These are phyloP conservation scores for Persicaria tinctoria DNA, from an alignment of 148 eudicot genomes.

Conservation along the genomic window DNA sequence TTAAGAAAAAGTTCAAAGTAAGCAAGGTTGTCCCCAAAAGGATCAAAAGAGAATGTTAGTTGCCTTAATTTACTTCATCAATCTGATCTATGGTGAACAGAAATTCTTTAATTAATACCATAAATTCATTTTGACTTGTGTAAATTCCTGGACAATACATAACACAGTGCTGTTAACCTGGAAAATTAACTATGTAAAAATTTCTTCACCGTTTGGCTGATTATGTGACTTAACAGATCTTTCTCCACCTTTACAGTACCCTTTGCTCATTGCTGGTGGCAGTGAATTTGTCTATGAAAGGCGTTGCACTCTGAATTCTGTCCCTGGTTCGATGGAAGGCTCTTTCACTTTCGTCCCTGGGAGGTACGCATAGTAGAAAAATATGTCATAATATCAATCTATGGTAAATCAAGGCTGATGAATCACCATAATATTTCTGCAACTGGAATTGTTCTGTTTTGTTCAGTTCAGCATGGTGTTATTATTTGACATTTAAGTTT, in stretches of 20 bases:
- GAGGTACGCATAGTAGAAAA: slow-evolving; percentile 39
- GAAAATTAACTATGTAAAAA: neutral
- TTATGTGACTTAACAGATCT: neutral
- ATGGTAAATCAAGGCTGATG: neutral
- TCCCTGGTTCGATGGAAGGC: slow-evolving; percentile 74
- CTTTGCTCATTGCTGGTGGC: slow-evolving; percentile 59
- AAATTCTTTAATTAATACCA: neutral
- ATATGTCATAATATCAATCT: neutral
- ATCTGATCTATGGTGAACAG: too few species aligned
- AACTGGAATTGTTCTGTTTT: neutral
- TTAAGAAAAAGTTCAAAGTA: too few species aligned
- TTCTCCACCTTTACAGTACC: slow-evolving; percentile 46
- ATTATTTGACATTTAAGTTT: neutral
- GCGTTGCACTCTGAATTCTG: slow-evolving; percentile 30
- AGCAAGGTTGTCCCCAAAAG: too few species aligned
- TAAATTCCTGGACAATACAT: neutral
- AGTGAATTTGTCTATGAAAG: slow-evolving; percentile 86
- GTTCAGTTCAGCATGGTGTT: neutral
- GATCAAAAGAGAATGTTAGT: too few species aligned
- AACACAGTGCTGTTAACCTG: neutral
- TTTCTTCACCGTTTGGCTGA: neutral
- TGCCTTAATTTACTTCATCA: too few species aligned
- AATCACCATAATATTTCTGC: neutral
- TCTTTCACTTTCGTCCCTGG: slow-evolving; percentile 84
- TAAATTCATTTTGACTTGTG: neutral